Evolutionary conservation across 352 stramenopile genomes (phyloP), one percentile per base, ranked within the genome.

Genomic region (Globisporangium nunn): DNA sequence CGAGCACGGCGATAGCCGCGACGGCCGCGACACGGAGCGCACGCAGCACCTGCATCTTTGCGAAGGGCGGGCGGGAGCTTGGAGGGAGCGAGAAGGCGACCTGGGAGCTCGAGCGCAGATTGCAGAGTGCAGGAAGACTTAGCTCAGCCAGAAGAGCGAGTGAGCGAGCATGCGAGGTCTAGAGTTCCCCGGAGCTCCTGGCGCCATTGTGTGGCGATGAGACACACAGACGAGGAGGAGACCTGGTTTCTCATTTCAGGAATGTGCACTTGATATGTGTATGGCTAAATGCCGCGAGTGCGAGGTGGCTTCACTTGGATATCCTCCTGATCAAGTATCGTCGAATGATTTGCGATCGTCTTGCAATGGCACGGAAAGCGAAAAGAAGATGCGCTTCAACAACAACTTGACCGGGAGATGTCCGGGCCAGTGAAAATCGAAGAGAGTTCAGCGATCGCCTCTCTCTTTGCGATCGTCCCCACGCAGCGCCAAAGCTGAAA

Each of bases 41-140:
- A 23, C 54, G 54, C 30, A 60, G 54, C 45, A 65, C 48, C 45
- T 57, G 55, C 53, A 65, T 65, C 30, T 41, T 40, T 8, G 11
- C 14, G 8, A 18, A 8, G 23, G 23, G 23, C 23, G 23, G 30
- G 40, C 6, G 30, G 17, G 12, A 30, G 52, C 7, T 51, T 52
- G 17, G 12, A 23, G 41, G 37, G 17, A 50, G 43, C 23, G 28
- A 23, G 37, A n/a, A 28, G 37, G 6, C 18, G 15, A 53, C 31
- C 17, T 17, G 35, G 4, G 6, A 18, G 28, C 44, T 31, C 44
- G n/a, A 2, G 44, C 7, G 44, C 28, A n/a, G 44, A 30, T 14
- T 31, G 44, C 44, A 6, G 23, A 28, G n/a, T 43, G 37, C 10
- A 12, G 37, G 11, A 4, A 12, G 37, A 15, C 11, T 12, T 7